Evolutionary conservation across 345 rosid species (phyloP).

Genomic region (Murraya paniculata): DNA sequence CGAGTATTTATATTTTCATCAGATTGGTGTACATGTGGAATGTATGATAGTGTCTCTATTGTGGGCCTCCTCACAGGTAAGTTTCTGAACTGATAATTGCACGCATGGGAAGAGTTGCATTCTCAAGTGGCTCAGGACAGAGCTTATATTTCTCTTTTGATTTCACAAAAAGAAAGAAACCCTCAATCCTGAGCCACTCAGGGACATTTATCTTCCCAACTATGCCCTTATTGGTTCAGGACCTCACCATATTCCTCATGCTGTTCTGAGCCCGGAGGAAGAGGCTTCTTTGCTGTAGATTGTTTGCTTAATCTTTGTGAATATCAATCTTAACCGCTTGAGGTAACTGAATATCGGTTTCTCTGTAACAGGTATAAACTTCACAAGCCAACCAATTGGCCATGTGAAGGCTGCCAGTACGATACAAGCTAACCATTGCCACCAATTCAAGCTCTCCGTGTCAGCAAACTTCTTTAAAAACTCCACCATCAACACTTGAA

Average conservation of each 20-base stretch:
- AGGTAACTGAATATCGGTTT: constrained; percentile 43
- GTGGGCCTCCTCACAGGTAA: not conserved
- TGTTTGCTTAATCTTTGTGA: constrained; percentile 20
- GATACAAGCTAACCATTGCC: constrained; percentile 56
- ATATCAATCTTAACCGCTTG: constrained; percentile 23
- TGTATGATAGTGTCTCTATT: not conserved
- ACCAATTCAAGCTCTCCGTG: constrained; percentile 45
- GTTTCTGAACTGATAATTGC: constrained; percentile 3
- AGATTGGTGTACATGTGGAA: not conserved
- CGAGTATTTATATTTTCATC: not conserved
- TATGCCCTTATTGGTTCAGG: not conserved
- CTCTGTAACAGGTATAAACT: constrained; percentile 53
- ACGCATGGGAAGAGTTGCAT: not conserved
- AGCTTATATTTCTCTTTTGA: not conserved
- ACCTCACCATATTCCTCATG: constrained; percentile 1
- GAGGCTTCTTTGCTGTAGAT: constrained; percentile 13
- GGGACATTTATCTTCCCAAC: not conserved
- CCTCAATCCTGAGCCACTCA: not conserved
- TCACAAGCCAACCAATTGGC: constrained; percentile 61
- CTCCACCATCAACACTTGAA: constrained; percentile 68
- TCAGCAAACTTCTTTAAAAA: constrained; percentile 58
- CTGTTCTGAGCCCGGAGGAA: constrained; percentile 18
- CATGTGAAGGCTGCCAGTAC: constrained; percentile 50
- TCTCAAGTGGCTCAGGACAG: not conserved
- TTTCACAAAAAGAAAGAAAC: not conserved